Evolutionary conservation across 2,329 filamentous ascomycete genomes (phyloP).

Genomic region (Lachnellula occidentalis): DNA sequence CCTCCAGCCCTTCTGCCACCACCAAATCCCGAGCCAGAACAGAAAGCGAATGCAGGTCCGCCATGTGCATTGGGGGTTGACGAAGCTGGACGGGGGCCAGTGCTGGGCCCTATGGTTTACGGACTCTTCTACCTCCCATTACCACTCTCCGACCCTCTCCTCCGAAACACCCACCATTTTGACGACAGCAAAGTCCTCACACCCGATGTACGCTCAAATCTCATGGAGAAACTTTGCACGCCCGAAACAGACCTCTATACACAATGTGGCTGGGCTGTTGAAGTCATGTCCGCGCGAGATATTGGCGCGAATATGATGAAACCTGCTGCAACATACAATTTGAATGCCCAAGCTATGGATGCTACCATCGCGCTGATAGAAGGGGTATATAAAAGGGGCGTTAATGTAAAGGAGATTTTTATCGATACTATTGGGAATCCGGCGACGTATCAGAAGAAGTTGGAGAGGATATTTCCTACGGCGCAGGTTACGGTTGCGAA

Average conservation of each 20-base stretch:
- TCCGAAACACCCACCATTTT: conserved; percentile 77
- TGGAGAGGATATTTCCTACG: conserved; percentile 79
- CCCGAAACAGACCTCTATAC: conserved; percentile 50
- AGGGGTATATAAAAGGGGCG: conserved; percentile 67
- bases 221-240: conserved; percentile 68
- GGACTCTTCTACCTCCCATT: conserved; percentile 71
- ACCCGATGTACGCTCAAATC: conserved; percentile 65
- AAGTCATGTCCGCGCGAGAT: conserved; percentile 65
- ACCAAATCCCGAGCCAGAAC: conserved; percentile 11
- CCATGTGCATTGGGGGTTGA: conserved; percentile 83
- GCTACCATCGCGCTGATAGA: conserved; percentile 79
- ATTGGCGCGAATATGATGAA: conserved; percentile 34
- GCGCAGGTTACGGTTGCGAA: conserved; percentile 71
- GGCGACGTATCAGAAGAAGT: conserved; percentile 73
- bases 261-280: conserved; percentile 78
- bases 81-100: conserved; percentile 88
- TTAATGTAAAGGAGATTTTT: conserved; percentile 84
- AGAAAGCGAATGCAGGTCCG: conserved; percentile 35
- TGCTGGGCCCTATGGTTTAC: conserved; percentile 78
- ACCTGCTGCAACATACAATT: conserved; percentile 61
- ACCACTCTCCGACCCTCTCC: conserved; percentile 62
- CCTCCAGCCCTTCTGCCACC: conserved; percentile 52
- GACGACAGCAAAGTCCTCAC: conserved; percentile 94
- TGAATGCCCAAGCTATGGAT: conserved; percentile 94
- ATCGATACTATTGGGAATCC: conserved; percentile 92